These are phyloP conservation scores for Leishmania tropica DNA, from an alignment of 208 protist species.

Conservation along the genomic window DNA sequence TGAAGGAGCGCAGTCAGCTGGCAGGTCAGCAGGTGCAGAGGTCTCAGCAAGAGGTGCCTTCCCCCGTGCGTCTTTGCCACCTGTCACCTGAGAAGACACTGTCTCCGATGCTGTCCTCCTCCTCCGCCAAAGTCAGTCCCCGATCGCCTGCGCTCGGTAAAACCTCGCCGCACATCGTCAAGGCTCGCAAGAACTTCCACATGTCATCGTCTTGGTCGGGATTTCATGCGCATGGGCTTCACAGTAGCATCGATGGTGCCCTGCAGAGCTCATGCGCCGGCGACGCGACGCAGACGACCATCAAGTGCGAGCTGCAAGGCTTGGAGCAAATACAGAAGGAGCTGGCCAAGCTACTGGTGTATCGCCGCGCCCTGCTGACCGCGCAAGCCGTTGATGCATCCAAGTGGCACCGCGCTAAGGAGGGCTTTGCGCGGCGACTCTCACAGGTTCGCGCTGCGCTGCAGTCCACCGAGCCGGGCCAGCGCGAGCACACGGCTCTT, in stretches of 20 bases:
- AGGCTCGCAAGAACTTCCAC: not conserved
- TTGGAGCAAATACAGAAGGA: constrained; percentile 64
- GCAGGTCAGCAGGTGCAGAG: constrained; percentile 30
- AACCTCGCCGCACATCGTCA: constrained; percentile 6
- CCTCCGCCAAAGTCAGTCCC: constrained; percentile 1
- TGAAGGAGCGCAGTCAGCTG: constrained; percentile 30
- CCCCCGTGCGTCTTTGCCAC: not conserved
- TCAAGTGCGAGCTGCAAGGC: constrained; percentile 49
- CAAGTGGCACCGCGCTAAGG: constrained; percentile 47
- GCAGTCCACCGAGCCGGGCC: not conserved
- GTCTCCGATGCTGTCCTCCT: constrained; percentile 2
- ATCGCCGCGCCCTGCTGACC: constrained; percentile 40
- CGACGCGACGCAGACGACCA: constrained; percentile 35
- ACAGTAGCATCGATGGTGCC: not conserved
- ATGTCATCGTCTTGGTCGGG: not conserved
- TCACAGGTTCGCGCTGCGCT: constrained; percentile 36
- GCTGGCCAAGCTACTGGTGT: constrained; percentile 52
- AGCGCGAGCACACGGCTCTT: constrained; percentile 19
- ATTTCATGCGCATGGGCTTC: not conserved
- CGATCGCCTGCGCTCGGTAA: not conserved
- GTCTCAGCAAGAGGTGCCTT: not conserved
- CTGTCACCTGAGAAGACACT: constrained; percentile 1
- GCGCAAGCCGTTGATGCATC: constrained; percentile 36
- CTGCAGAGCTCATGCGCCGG: not conserved
- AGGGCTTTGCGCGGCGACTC: constrained; percentile 50